Evolutionary conservation across 768 basidiomycete species (phyloP), one percentile per base, ranked within the genome.

Genomic region (Tephrocybe sp.): DNA sequence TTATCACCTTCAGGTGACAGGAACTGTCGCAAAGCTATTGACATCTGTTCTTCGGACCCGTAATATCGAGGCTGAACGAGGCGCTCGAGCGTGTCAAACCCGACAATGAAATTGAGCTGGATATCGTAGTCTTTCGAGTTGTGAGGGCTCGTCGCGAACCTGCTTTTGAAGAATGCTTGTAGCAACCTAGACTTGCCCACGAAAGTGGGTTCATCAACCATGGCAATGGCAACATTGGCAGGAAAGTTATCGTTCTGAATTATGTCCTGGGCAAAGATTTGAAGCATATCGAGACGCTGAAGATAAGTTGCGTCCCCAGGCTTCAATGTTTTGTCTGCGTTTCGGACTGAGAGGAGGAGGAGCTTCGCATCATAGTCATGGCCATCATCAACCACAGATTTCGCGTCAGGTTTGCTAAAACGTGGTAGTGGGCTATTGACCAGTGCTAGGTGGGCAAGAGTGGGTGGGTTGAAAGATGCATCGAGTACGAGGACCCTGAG

Each of bases 391-490:
- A 21, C 25, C 10, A 18, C 17, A 12, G 24, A 4, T 4, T 38
- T 39, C 8, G n/a, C 11, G 14, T 41, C 53, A 26, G 37, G 11
- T 3, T n/a, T 9, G 15, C 18, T 17, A 26, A 36, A 9, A 14
- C 48, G 41, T 15, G 46, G 58, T n/a, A 12, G 45, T 1, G 65
- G 59, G 48, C 77, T 69, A 51, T 79, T 81, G 23, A 83, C 84
- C 41, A 98, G 82, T 2, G 88, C 86, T 46, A 87, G 75, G 66
- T 98, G 94, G 0, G 94, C 91, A 20, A 79, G 65, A 2, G 91
- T 93, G 1, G 95, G 95, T 3, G 94, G 94, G 62, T 98, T 96
- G 72, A 91, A 98, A 1, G 92, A 94, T 1, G 93, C 87, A 60
- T 97, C 95, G 33, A 97, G 77, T n/a, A 95, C 73, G 3, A 87